A percentile compares a stretch with the other conserved stretches of the same genome.
Evolutionary conservation across 352 stramenopile genomes (phyloP).

Genomic region (Phytophthora palmivora): DNA sequence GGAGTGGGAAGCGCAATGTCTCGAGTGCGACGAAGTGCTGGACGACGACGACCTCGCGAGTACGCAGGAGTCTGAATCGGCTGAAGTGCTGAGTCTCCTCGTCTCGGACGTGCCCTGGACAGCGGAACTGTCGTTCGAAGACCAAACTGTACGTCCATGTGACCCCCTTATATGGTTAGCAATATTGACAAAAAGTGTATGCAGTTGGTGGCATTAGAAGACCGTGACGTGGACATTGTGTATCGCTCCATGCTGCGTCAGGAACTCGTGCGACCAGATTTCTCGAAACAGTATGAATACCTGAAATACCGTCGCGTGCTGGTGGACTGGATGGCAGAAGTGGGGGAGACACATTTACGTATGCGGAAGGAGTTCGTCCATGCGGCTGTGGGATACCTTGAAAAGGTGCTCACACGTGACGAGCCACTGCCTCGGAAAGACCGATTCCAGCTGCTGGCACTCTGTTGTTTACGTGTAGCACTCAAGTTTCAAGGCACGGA

Average conservation of each 20-base stretch:
- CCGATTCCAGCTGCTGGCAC: slow-evolving; percentile 82
- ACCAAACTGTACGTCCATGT: slow-evolving; percentile 43
- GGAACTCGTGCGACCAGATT: slow-evolving; percentile 74
- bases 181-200: slow-evolving; percentile 20
- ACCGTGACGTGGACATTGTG: slow-evolving; percentile 73
- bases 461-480: slow-evolving; percentile 82
- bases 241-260: slow-evolving; percentile 83
- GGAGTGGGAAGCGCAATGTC: slow-evolving; percentile 68
- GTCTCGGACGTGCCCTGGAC: slow-evolving; percentile 30
- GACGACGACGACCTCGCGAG: slow-evolving; percentile 67
- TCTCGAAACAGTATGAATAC: slow-evolving; percentile 80
- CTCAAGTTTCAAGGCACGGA: slow-evolving; percentile 85
- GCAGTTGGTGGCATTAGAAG: slow-evolving; percentile 75
- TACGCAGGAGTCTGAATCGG: slow-evolving; percentile 43
- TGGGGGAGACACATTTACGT: slow-evolving; percentile 81
- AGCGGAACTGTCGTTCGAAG: slow-evolving; percentile 42
- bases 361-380: slow-evolving; percentile 87
- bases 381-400: slow-evolving; percentile 82
- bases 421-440: slow-evolving; percentile 66
- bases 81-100: slow-evolving; percentile 20
- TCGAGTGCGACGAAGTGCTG: slow-evolving; percentile 86
- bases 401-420: slow-evolving; percentile 64
- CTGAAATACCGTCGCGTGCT: slow-evolving; percentile 85
- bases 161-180: background rate
- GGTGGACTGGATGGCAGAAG: slow-evolving; percentile 88